These are phyloP conservation scores for Metschnikowia orientalis DNA, from an alignment of 805 yeast species.

Conservation along the genomic window DNA sequence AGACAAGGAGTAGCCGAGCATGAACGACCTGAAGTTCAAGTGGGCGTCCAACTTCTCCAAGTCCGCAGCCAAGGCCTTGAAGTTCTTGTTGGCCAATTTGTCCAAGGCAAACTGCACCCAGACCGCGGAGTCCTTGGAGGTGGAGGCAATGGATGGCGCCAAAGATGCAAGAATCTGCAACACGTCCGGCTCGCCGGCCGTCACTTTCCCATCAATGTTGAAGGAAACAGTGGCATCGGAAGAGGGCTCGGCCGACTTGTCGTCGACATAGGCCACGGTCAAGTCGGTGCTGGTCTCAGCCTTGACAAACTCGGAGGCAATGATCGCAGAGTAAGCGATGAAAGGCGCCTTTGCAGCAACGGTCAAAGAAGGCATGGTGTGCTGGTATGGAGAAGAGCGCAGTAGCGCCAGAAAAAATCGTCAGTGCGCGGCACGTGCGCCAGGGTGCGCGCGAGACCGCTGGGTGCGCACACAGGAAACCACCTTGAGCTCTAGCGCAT, in stretches of 20 bases:
- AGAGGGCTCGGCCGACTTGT: slow-evolving; percentile 46
- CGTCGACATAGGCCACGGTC: slow-evolving; percentile 65
- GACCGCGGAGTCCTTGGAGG: slow-evolving; percentile 26
- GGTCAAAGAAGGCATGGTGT: slow-evolving; percentile 45
- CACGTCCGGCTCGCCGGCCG: slow-evolving; percentile 40
- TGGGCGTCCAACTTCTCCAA: slow-evolving; percentile 79
- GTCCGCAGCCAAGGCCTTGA: slow-evolving; percentile 73
- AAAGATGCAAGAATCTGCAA: slow-evolving; percentile 48
- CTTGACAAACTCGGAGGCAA: slow-evolving; percentile 75
- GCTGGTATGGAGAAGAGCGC: background rate
- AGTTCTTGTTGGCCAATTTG: slow-evolving; percentile 75
- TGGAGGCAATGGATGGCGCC: slow-evolving; percentile 43
- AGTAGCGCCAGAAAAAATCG: slow-evolving; percentile 5
- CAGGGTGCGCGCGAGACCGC: background rate
- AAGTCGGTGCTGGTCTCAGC: slow-evolving; percentile 45
- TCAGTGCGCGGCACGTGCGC: slow-evolving; percentile 6
- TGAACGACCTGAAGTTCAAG: slow-evolving; percentile 78
- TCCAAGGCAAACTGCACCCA: slow-evolving; percentile 69
- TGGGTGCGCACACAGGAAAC: no score
- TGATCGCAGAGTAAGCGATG: slow-evolving; percentile 72
- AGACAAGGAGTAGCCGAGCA: slow-evolving; percentile 62
- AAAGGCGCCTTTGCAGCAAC: slow-evolving; percentile 84
- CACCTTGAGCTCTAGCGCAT: background rate
- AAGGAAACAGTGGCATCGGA: slow-evolving; percentile 45
- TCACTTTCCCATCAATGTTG: slow-evolving; percentile 40